Evolutionary conservation across 2,329 filamentous ascomycete species (phyloP).

Genomic region (Pseudogymnoascus sp.): DNA sequence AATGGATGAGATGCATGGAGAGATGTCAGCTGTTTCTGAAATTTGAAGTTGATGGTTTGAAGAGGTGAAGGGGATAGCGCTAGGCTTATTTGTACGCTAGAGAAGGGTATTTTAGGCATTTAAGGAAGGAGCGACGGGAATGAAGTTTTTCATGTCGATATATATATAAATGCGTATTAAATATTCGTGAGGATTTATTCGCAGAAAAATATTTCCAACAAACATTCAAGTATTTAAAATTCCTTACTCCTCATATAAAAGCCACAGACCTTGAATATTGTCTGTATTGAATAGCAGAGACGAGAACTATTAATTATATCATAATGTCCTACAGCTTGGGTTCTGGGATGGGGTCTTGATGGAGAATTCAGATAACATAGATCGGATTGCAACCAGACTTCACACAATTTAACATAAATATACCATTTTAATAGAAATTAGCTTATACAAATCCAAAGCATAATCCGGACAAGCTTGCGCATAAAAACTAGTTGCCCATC

Average conservation of each 20-base stretch:
- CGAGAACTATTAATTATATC: not conserved
- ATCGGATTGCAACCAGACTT: not conserved
- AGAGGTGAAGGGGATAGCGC: not conserved
- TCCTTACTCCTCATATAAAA: not conserved
- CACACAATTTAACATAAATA: not conserved
- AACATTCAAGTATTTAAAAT: no score
- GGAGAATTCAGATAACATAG: not conserved
- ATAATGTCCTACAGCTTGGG: not conserved
- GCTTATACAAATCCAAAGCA: not conserved
- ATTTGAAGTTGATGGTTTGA: not conserved
- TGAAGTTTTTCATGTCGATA: no score
- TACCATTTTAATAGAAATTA: not conserved
- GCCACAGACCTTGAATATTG: not conserved
- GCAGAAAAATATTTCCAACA: no score
- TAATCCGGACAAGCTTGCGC: not conserved
- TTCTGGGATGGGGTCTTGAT: not conserved
- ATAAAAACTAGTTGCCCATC: not conserved
- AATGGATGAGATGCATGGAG: not conserved
- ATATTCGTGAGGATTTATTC: no score
- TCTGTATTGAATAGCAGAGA: not conserved
- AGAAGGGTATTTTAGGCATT: not conserved
- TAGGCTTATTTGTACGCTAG: not conserved
- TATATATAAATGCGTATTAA: no score
- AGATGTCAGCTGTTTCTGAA: not conserved
- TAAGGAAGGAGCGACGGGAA: not conserved